Evolutionary conservation across 352 stramenopile species (phyloP), one percentile per base, ranked within the genome.

Genomic region (Globisporangium lucens): DNA sequence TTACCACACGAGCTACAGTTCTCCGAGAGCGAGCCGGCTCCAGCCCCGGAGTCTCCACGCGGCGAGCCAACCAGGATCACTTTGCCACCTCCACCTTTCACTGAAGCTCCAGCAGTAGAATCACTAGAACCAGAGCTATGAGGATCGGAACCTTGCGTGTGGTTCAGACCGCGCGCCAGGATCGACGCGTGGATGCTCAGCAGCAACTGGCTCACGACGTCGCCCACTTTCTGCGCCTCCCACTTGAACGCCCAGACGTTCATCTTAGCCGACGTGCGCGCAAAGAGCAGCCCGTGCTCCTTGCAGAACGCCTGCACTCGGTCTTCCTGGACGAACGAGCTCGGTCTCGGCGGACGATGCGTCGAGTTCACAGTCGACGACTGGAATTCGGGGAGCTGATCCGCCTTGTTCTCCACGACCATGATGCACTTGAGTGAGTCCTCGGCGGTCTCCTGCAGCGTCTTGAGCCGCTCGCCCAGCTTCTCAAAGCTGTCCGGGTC

Each of bases 361-460:
- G 24, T 58, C 13, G n/a, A 35, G 5, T 12, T 72, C 22, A 33
- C 30, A 4, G 10, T 13, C 36, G 24, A 24, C 6, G 27, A 38
- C 8, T 51, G 63, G 0, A 61, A 13, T 17, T 76, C 78, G 2
- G 70, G 72, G 8, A 90, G 66, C 66, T 84, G 79, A 72, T 98
- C 93, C 35, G 85, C 81, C 73, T 98, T 98, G 84, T 98, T 98
- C 63, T 96, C 93, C 3, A 94, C 73, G 33, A 98, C 93, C 70
- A 89, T 88, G 62, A 97, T 90, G 15, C 76, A 75, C 51, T 87
- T 83, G 57, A 98, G 92, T 13, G 90, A 93, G 17, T 93, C 81
- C 12, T 85, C 90, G 9, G 91, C 86, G 3, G 93, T 93, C 58
- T 97, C 87, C 4, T 80, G 79, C 8, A 97, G 72, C 33, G 97